Conservation (phyloP, 1,284 basidiomycete species). For the Cystobasidium sp. region DNA sequence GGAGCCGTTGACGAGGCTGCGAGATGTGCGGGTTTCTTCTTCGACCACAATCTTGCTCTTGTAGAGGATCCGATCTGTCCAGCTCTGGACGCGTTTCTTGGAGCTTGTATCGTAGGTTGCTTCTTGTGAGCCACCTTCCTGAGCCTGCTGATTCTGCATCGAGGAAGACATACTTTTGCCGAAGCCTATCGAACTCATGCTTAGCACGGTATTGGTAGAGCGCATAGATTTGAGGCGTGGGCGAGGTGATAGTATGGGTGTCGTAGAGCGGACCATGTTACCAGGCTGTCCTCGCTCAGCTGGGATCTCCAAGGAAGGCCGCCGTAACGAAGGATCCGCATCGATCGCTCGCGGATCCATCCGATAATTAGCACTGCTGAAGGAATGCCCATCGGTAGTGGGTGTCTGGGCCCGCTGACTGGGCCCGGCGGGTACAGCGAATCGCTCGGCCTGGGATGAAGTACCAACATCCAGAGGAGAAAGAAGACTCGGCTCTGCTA, state of each 20-base stretch:
- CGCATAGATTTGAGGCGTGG: constrained; percentile 38
- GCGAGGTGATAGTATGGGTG: constrained; percentile 11
- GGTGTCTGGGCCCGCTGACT: background rate
- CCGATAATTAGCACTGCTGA: background rate
- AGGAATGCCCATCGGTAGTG: background rate
- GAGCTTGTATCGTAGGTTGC: constrained; percentile 48
- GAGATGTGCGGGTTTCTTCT: background rate
- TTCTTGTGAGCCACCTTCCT: constrained; percentile 19
- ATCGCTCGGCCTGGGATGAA: background rate
- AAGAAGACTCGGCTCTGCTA: background rate
- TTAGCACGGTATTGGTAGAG: constrained; percentile 24
- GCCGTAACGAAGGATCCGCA: background rate
- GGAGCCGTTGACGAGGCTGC: background rate
- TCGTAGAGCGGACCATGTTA: background rate
- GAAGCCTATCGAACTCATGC: constrained; percentile 1
- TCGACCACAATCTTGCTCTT: constrained; percentile 21
- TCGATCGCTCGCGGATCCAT: background rate
- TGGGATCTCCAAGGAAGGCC: constrained; percentile 9
- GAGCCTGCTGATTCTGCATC: background rate
- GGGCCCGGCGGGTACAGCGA: background rate
- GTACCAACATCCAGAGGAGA: background rate
- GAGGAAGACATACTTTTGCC: constrained; percentile 26
- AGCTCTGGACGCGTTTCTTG: constrained; percentile 53
- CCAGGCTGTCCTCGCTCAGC: background rate
- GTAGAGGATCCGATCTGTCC: constrained; percentile 48